Base-by-base conservation (phyloP, 805 yeast genomes). In the Metschnikowia baotianmanensis region DNA sequence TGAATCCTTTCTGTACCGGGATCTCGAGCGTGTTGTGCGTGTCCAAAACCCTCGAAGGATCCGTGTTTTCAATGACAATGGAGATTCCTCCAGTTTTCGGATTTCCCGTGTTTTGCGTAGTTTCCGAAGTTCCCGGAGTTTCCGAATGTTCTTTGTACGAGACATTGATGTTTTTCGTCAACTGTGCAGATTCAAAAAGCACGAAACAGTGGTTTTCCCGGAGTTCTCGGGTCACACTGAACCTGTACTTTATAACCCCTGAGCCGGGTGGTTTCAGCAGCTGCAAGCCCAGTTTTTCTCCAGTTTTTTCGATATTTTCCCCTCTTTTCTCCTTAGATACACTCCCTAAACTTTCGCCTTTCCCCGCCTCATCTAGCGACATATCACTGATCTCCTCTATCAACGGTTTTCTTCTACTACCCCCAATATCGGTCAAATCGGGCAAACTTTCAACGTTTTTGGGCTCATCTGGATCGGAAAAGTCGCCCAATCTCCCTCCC, bases 301-400 rank as follows among this genome's bases (percentile, higher is more conserved):
- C n/a, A n/a, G n/a, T n/a, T n/a, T n/a, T n/a, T n/a, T n/a, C n/a
- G n/a, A n/a, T n/a, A n/a, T n/a, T n/a, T n/a, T n/a, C 13, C 13
- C 28, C 9, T 3, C 3, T 6, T 12, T 25, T 12, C 13, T 25
- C n/a, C 7, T 15, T 25, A 15, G 28, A 23, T 23, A 10, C 9
- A 23, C 12, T 10, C 25, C 12, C 25, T 10, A 10, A 12, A 23
- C 25, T 25, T 25, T 3, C 9, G n/a, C n/a, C n/a, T n/a, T 20
- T 22, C 11, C 13, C 16, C 15, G 10, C 31, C 22, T 22, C 40
- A 3, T 38, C 41, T 21, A 51, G 31, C 3, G 42, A 36, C 48
- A 63, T 60, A 6, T 58, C 69, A 16, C 61, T 65, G 11, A 82
- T 69, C 45, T 80, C 87, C 53, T 79, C 72, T 30, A 82, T 81